A percentile compares a stretch with the other conserved stretches of the same genome.
These are phyloP conservation scores for Diaporthe ampelina DNA, from an alignment of 2,329 filamentous ascomycete species.

Conservation along the genomic window DNA sequence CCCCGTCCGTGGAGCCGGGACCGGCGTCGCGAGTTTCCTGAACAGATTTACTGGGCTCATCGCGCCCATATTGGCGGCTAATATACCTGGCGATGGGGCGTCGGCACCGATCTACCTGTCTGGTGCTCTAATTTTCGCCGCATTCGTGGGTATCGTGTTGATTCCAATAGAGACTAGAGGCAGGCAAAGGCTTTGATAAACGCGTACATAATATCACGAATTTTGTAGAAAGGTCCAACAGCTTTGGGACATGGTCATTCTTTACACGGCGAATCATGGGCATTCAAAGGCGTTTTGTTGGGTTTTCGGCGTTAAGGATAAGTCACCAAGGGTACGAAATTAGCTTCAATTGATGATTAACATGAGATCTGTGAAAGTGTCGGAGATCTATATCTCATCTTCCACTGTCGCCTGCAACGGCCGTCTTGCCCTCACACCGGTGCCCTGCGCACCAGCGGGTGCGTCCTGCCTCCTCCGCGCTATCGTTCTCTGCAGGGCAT, in stretches of 20 bases:
- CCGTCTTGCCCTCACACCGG: slow-evolving; percentile 46
- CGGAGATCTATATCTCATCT: slow-evolving; percentile 8
- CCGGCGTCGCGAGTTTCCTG: slow-evolving; percentile 79
- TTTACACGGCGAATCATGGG: not conserved
- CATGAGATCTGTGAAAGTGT: not conserved
- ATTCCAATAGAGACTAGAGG: slow-evolving; percentile 76
- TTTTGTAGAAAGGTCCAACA: not conserved
- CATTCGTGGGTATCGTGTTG: slow-evolving; percentile 71
- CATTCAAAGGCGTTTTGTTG: not conserved
- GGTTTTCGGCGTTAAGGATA: not conserved
- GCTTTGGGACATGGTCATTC: too few species aligned
- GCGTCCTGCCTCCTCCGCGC: slow-evolving; percentile 73
- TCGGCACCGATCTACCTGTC: slow-evolving; percentile 71
- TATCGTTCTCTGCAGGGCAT: slow-evolving; percentile 79
- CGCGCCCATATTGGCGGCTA: slow-evolving; percentile 78
- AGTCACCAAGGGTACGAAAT: not conserved
- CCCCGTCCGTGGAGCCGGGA: slow-evolving; percentile 78
- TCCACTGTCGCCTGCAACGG: slow-evolving; percentile 20
- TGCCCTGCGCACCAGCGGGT: slow-evolving; percentile 72
- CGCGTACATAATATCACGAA: not conserved
- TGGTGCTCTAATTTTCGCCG: slow-evolving; percentile 68
- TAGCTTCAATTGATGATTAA: not conserved
- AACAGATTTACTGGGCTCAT: slow-evolving; percentile 77
- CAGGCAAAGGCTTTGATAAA: slow-evolving; percentile 65
- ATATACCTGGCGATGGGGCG: slow-evolving; percentile 69